Conservation (phyloP, 2,329 filamentous ascomycete species). For the Aureobasidium sp. region DNA sequence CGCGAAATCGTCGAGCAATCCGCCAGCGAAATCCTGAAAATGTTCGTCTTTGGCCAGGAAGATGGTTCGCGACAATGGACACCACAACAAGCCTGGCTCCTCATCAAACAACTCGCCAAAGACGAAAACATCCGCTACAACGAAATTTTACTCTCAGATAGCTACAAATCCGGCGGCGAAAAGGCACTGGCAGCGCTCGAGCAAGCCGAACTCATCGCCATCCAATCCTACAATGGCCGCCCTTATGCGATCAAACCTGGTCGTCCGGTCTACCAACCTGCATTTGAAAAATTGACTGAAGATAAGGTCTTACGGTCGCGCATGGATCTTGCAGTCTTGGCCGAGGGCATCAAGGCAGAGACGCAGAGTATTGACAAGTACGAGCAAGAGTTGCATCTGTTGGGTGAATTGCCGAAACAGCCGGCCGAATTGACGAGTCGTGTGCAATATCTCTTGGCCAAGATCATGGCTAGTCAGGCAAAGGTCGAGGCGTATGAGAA, state of each 20-base stretch:
- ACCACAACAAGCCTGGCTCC: constrained; percentile 79
- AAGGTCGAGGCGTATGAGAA: constrained; percentile 69
- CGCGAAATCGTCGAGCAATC: constrained; percentile 83
- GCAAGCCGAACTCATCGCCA: constrained; percentile 76
- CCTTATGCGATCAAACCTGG: constrained; percentile 72
- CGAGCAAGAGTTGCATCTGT: constrained; percentile 65
- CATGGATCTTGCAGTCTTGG: constrained; percentile 60
- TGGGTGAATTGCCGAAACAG: constrained; percentile 65
- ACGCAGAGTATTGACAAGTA: constrained; percentile 67
- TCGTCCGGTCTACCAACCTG: constrained; percentile 78
- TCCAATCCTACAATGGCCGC: constrained; percentile 65
- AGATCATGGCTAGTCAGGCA: constrained; percentile 64
- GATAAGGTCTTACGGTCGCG: constrained; percentile 68
- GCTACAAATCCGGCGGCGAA: constrained; percentile 68
- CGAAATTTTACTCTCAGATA: constrained; percentile 68
- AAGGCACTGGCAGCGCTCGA: constrained; percentile 71
- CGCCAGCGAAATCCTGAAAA: constrained; percentile 84
- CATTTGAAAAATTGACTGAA: constrained; percentile 64
- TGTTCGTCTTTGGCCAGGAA: constrained; percentile 66
- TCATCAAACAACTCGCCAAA: constrained; percentile 72
- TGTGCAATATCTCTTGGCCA: constrained; percentile 64
- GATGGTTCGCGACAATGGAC: constrained; percentile 62
- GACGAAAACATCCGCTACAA: constrained; percentile 71
- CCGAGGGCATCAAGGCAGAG: constrained; percentile 64
- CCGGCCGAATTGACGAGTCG: constrained; percentile 61